Evolutionary conservation across 164 flowering plant species (phyloP), one percentile per base, ranked within the genome.

Genomic region (Cinnamomum chago): DNA sequence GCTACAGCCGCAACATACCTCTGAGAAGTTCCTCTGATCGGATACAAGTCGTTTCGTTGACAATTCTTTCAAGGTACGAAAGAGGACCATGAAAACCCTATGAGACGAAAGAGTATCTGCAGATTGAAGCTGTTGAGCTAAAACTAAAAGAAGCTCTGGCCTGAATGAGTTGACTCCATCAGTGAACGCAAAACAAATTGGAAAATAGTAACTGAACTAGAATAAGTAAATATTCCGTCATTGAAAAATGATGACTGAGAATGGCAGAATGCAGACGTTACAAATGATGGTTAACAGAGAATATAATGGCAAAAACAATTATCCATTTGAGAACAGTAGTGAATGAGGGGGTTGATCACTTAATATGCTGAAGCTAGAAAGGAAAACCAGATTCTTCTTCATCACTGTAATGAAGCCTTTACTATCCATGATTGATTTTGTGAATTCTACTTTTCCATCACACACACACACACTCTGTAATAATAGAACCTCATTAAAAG

Each of bases 31-130:
- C 80, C 82, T 89, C 74, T 93, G 98, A 73, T 93, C 97, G 72
- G 91, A 79, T 62, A 85, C 82, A 65, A 95, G 97, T 15, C 99
- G 92, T 78, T 92, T 95, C n/a, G 91, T 90, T 11, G 99, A 92
- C 76, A 95, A 84, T 81, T 95, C 99, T 83, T 95, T 95, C 82
- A 95, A 85, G 55, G 90, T 86, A 58, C 95, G 93, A 66, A 90
- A 95, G 67, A 95, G 91, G 77, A 90, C 89, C 92, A 92, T 75
- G 80, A 90, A 89, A 73, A 95, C 90, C 77, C 98, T 85, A 78
- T 93, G 95, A 65, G 97, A 93, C 65, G 90, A 80, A 73, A 90
- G 87, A 71, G 83, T 84, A 84, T 95, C 98, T 40, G 95, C 92
- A 28, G 89, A 84, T 70, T 86, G 98, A 82, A 95, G 94, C 78